A percentile compares a stretch with the other conserved stretches of the same genome.
Evolutionary conservation across 192 early-diverging fungal species (phyloP).

Genomic region (Hyaloraphidium curvatum): DNA sequence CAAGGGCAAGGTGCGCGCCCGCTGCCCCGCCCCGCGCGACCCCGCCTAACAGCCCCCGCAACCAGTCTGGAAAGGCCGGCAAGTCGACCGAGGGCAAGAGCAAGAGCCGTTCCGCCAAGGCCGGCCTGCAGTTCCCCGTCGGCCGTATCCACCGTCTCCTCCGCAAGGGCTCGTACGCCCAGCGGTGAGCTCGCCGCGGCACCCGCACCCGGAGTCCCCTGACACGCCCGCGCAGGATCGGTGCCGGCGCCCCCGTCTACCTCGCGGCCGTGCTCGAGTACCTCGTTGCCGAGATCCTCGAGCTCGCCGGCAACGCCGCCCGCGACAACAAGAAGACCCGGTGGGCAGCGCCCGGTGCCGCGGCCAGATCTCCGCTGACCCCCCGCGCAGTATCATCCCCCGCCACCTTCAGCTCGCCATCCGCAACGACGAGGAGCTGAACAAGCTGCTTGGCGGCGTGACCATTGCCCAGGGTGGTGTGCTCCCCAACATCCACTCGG

Average conservation of each 20-base stretch:
- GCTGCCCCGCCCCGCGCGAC: too few species aligned
- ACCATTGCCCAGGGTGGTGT: slow-evolving; percentile 91
- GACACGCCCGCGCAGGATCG: too few species aligned
- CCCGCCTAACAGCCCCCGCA: too few species aligned
- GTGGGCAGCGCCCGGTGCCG: too few species aligned
- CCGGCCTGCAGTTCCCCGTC: slow-evolving; percentile 88
- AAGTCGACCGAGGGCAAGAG: slow-evolving; percentile 21
- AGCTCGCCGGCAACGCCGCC: slow-evolving; percentile 87
- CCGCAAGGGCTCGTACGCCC: slow-evolving; percentile 16
- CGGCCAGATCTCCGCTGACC: too few species aligned
- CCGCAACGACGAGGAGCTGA: slow-evolving; percentile 88
- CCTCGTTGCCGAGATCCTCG: slow-evolving; percentile 78
- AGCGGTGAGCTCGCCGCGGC: too few species aligned
- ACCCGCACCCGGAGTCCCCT: too few species aligned
- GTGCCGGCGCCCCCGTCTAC: slow-evolving; percentile 76
- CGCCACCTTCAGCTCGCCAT: slow-evolving; percentile 78
- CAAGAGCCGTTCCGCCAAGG: slow-evolving; percentile 59
- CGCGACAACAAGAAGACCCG: slow-evolving; percentile 88
- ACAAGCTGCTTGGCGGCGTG: slow-evolving; percentile 74
- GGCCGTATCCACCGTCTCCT: slow-evolving; percentile 75
- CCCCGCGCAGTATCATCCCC: slow-evolving; percentile 63
- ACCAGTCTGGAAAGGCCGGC: slow-evolving; percentile 7
- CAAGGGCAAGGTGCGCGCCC: too few species aligned
- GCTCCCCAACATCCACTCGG: slow-evolving; percentile 75
- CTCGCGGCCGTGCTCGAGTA: slow-evolving; percentile 83